Percentiles rank a stretch among this genome's conserved stretches.
Evolutionary conservation across 257 asterid genomes (phyloP).

Genomic region (Voacanga thouarsii): DNA sequence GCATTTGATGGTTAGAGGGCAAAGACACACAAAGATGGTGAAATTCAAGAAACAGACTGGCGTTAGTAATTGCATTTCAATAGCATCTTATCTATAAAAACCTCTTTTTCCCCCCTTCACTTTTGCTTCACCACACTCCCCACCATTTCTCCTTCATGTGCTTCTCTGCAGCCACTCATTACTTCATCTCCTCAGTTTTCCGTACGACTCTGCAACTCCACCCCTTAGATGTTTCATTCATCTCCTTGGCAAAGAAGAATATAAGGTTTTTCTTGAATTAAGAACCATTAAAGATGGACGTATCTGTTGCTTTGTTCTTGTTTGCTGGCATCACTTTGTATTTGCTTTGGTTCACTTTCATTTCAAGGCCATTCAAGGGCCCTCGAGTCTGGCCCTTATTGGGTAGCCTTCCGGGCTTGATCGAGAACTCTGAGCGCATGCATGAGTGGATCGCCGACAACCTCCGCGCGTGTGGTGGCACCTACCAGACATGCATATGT

Average conservation of each 20-base stretch:
- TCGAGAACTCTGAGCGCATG: slow-evolving; percentile 71
- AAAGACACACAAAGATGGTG: slow-evolving; percentile 36
- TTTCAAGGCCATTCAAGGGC: slow-evolving; percentile 77
- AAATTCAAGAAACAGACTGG: slow-evolving; percentile 69
- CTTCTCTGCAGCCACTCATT: neutral
- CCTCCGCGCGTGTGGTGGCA: slow-evolving; percentile 88
- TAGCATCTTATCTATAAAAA: slow-evolving; percentile 53
- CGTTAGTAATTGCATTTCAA: slow-evolving; percentile 44
- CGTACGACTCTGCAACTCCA: slow-evolving; percentile 4
- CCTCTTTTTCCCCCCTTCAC: slow-evolving; percentile 13
- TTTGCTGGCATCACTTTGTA: slow-evolving; percentile 66
- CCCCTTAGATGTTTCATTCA: neutral
- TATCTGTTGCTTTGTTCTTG: slow-evolving; percentile 52
- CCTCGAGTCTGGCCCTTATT: slow-evolving; percentile 90
- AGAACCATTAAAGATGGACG: slow-evolving; percentile 39
- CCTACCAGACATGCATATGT: slow-evolving; percentile 90
- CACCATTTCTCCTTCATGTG: neutral
- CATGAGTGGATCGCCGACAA: slow-evolving; percentile 95
- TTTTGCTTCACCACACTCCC: slow-evolving; percentile 25
- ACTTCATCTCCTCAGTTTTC: neutral
- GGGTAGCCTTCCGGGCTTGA: slow-evolving; percentile 85
- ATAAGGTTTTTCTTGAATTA: neutral
- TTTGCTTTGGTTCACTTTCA: slow-evolving; percentile 81
- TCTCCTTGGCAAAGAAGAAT: neutral
- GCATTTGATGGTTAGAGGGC: slow-evolving; percentile 48